These are phyloP conservation scores for Phanerodontia chrysosporium DNA, from an alignment of 768 basidiomycete genomes.

Conservation along the genomic window DNA sequence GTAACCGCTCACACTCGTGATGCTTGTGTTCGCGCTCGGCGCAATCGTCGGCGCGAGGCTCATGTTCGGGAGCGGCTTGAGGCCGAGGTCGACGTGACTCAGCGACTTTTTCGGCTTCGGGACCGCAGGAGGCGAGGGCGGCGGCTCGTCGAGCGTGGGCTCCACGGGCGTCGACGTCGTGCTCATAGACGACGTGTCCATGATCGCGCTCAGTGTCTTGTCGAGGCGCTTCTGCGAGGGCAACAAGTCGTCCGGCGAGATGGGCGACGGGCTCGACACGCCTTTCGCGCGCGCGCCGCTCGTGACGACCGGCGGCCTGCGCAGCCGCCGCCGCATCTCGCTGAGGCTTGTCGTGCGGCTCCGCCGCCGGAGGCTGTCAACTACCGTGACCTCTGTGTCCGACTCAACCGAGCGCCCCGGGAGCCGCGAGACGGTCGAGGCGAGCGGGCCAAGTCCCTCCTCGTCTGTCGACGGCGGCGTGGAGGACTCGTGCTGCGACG, in stretches of 20 bases:
- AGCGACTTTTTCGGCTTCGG: conserved; percentile 23
- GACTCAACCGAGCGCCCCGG: conserved; percentile 5
- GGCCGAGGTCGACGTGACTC: conserved; percentile 23
- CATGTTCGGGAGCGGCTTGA: conserved; percentile 23
- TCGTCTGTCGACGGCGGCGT: background rate
- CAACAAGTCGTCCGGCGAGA: background rate
- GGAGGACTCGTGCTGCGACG: background rate
- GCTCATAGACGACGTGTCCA: background rate
- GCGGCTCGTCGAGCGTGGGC: background rate
- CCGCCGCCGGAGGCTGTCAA: background rate
- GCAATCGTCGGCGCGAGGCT: conserved; percentile 18
- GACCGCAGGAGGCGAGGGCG: background rate
- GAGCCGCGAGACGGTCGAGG: background rate
- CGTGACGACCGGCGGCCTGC: background rate
- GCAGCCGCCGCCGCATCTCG: background rate
- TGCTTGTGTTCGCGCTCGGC: conserved; percentile 20
- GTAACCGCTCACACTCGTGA: conserved; percentile 17
- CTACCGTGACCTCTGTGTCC: background rate
- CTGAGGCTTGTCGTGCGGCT: background rate
- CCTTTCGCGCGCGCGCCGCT: background rate
- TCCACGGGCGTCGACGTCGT: background rate
- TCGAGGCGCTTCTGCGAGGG: background rate
- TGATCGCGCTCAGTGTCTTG: background rate
- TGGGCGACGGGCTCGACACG: conserved; percentile 8
- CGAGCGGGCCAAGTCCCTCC: background rate